phyloP scores from a whole-genome alignment of 1,284 basidiomycete genomes.

The Ceratobasidium sp. region DNA sequence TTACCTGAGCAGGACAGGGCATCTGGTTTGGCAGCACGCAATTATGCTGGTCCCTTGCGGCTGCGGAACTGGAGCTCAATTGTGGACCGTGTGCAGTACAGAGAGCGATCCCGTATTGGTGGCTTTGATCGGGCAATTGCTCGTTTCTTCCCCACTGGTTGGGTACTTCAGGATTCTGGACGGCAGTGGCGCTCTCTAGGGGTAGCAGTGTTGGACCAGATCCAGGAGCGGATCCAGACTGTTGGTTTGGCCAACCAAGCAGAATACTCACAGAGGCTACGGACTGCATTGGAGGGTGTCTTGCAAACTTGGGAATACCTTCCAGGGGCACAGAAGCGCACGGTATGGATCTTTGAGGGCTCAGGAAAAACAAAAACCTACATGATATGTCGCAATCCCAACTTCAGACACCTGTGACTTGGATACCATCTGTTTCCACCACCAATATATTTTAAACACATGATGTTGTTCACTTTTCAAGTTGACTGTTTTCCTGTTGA shows the following conservation, averaged over 20 bases:
- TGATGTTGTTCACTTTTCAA: no score
- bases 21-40: not conserved
- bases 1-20: not conserved
- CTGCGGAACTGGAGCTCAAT: not conserved
- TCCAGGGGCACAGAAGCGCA: not conserved
- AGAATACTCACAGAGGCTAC: not conserved
- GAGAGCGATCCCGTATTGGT: not conserved
- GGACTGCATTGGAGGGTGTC: not conserved
- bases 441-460: no score
- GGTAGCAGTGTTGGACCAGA: not conserved
- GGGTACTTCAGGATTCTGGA: not conserved
- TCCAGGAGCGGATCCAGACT: not conserved
- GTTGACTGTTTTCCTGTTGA: no score
- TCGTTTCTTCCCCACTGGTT: not conserved
- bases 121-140: not conserved
- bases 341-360: not conserved
- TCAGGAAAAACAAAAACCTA: not conserved
- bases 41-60: not conserved
- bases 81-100: not conserved
- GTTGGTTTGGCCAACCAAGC: not conserved
- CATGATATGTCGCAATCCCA: not conserved
- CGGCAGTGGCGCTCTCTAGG: not conserved
- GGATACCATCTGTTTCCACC: no score
- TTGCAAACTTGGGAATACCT: conserved; percentile 1
- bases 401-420: no score